Conservation (phyloP, 2,329 filamentous ascomycete genomes). For the Cladophialophora exuberans region DNA sequence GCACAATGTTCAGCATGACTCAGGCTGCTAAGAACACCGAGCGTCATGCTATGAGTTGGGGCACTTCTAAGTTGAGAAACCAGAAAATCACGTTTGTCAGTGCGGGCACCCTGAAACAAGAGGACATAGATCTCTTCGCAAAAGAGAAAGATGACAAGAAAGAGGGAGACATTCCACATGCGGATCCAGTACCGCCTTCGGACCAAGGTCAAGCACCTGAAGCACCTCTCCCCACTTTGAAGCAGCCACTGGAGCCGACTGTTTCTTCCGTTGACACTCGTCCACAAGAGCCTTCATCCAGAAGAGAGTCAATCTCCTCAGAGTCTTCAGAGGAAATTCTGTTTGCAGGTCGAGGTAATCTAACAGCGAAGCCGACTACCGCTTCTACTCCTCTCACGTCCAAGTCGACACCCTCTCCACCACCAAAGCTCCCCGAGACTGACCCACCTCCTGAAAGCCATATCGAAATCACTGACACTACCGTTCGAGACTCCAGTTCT, state of each 20-base stretch:
- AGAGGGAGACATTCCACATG: neutral
- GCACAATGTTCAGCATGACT: constrained; percentile 50
- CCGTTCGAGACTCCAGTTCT: constrained; percentile 13
- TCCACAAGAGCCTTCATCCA: neutral
- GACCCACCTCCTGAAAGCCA: neutral
- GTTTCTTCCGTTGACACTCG: neutral
- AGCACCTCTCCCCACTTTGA: neutral
- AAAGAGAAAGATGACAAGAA: constrained; percentile 3
- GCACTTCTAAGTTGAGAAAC: constrained; percentile 57
- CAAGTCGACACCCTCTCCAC: neutral
- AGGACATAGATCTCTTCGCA: constrained; percentile 27
- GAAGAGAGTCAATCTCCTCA: constrained; percentile 24
- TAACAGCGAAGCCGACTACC: neutral
- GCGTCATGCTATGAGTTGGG: constrained; percentile 51
- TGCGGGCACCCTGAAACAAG: constrained; percentile 54
- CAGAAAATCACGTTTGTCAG: constrained; percentile 63
- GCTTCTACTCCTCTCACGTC: neutral
- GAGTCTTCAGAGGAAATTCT: constrained; percentile 32
- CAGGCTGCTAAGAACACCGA: constrained; percentile 64
- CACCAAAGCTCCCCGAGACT: neutral
- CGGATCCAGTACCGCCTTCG: neutral
- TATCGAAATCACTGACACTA: neutral
- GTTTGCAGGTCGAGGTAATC: constrained; percentile 26
- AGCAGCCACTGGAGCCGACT: neutral
- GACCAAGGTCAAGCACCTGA: neutral